Percentiles rank a stretch among this genome's conserved stretches.
Evolutionary conservation across 2,329 filamentous ascomycete species (phyloP).

Genomic region (Dactylonectria macrodidyma): DNA sequence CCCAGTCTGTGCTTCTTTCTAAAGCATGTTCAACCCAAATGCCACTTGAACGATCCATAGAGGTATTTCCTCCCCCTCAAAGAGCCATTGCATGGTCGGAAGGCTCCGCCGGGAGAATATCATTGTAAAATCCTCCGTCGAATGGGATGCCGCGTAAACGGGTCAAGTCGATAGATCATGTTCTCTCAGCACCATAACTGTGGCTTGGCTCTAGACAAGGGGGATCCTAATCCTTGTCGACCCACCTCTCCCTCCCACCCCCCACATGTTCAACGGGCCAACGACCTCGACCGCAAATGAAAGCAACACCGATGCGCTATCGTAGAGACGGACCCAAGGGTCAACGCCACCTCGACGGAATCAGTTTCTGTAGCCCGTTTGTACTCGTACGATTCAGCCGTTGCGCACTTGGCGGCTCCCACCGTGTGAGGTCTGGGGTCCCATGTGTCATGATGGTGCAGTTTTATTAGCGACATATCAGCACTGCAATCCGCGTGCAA

Average conservation of each 20-base stretch:
- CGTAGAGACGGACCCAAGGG: not conserved
- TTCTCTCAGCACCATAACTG: not conserved
- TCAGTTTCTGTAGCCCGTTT: not conserved
- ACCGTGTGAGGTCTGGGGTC: not conserved
- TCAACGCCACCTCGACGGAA: not conserved
- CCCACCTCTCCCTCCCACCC: not conserved
- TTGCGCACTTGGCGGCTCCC: not conserved
- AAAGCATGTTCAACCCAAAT: not conserved
- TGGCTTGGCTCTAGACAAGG: not conserved
- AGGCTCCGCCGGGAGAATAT: not conserved
- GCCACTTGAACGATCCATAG: not conserved
- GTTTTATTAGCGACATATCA: not conserved
- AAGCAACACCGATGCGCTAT: not conserved
- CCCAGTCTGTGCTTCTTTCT: not conserved
- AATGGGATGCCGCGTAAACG: not conserved
- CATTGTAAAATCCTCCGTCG: not conserved
- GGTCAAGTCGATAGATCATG: not conserved
- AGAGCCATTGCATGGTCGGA: not conserved
- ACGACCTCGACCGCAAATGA: not conserved
- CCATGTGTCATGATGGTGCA: not conserved
- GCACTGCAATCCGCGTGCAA: not conserved
- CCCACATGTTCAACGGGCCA: not conserved
- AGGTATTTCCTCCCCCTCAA: not conserved
- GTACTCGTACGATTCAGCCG: not conserved
- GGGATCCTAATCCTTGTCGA: not conserved